These are phyloP conservation scores for Dunaliella sp. DNA, from an alignment of 139 green algal species.

Conservation along the genomic window DNA sequence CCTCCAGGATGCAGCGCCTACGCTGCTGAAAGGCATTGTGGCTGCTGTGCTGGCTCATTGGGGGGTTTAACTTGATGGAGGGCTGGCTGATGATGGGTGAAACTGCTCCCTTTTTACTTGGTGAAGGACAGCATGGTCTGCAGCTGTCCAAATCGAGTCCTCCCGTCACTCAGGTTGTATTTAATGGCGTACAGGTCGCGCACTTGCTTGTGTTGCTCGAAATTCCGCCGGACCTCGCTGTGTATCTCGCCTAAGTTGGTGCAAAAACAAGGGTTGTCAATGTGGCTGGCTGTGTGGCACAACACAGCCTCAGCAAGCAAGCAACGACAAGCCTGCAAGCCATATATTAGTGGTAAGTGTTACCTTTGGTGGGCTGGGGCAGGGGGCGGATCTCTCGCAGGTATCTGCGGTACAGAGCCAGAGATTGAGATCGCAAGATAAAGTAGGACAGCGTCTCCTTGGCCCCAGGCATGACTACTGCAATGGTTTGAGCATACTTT, in stretches of 20 bases:
- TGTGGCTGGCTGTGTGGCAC: background rate
- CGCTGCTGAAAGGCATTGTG: slow-evolving; percentile 29
- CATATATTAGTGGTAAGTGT: no score
- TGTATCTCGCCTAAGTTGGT: slow-evolving; percentile 28
- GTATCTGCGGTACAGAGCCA: slow-evolving; percentile 46
- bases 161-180: slow-evolving; percentile 52
- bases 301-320: background rate
- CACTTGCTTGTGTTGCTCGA: slow-evolving; percentile 29
- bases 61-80: background rate
- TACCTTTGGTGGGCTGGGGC: slow-evolving; percentile 24
- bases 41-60: background rate
- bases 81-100: background rate
- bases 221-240: slow-evolving; percentile 29
- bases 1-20: slow-evolving; percentile 22
- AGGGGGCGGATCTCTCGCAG: slow-evolving; percentile 27
- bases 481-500: background rate
- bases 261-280: background rate
- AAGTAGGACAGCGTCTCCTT: slow-evolving; percentile 37
- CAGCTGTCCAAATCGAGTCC: slow-evolving; percentile 45
- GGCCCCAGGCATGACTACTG: background rate
- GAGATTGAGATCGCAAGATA: slow-evolving; percentile 39
- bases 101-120: background rate
- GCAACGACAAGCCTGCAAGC: background rate
- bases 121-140: slow-evolving; percentile 36
- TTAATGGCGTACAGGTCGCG: slow-evolving; percentile 43